Base-by-base conservation (phyloP, 345 rosid genomes). In the Sonneratia caseolaris region DNA sequence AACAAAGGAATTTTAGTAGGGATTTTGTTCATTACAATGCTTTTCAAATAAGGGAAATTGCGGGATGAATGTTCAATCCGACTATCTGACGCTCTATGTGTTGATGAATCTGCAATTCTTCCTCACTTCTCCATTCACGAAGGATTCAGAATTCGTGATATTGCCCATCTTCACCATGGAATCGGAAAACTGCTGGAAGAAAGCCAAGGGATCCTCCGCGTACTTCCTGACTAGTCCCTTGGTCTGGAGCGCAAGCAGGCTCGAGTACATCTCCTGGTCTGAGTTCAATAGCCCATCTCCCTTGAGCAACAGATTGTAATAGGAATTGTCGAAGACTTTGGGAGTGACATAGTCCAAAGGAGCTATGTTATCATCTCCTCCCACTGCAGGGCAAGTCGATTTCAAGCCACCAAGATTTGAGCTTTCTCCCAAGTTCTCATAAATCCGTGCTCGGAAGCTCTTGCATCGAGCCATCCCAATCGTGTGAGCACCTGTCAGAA, bases 91-190 rank as follows among this genome's bases (percentile, higher is more conserved):
- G 66, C 36, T 62, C 66, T 62, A 62, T 32, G 96, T 85, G 85
- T 94, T 91, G 14, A 90, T 84, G 76, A 90, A 86, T 77, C 96
- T 83, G 88, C 98, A 91, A 27, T 80, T 90, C 77, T 49, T 81
- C 81, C 98, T 79, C 5, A 94, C 88, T 84, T 94, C 95, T 9
- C 98, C 98, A 66, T 73, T 73, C 48, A 67, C 81, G 24, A 87
- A 82, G 81, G 87, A 85, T 45, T 86, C 89, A 0, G 76, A 61
- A 48, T 90, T 91, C 16, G 82, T 86, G 75, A 91, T 89, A 45
- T 94, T 91, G 24, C 97, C 98, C 91, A 91, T 70, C 80, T 83
- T 90, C 69, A 94, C 96, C 95, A 94, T 94, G 13, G 97, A 90
- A 64, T 83, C 84, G 0, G 98, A 77, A 77, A 89, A 94, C 62